Evolutionary conservation across 2,329 filamentous ascomycete species (phyloP).

Genomic region (Apiospora saccharicola): DNA sequence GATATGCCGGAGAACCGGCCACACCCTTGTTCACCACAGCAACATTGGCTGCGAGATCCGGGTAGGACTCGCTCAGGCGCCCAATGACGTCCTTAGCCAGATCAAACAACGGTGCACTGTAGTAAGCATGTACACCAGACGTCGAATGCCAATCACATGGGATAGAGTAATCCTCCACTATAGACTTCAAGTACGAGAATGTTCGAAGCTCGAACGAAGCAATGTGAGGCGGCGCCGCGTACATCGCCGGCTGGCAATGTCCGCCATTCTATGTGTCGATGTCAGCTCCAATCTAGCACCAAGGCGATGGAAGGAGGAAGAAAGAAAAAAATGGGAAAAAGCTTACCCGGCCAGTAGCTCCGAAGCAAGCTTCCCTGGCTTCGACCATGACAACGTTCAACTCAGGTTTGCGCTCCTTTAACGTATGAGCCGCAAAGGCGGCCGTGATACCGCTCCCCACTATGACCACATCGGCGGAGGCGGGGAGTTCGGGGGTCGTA

Average conservation of each 20-base stretch:
- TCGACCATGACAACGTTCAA: slow-evolving; percentile 75
- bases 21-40: slow-evolving; percentile 49
- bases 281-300: background rate
- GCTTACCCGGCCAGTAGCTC: slow-evolving; percentile 80
- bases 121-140: slow-evolving; percentile 70
- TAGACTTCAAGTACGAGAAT: slow-evolving; percentile 63
- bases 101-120: slow-evolving; percentile 61
- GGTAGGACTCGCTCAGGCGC: slow-evolving; percentile 57
- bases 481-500: slow-evolving; percentile 69
- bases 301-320: background rate
- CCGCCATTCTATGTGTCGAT: slow-evolving; percentile 63
- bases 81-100: slow-evolving; percentile 59
- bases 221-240: slow-evolving; percentile 65
- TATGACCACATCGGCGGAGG: slow-evolving; percentile 71
- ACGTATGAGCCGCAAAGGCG: slow-evolving; percentile 71
- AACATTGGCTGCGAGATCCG: slow-evolving; percentile 62
- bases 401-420: slow-evolving; percentile 55
- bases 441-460: slow-evolving; percentile 81
- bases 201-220: slow-evolving; percentile 77
- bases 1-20: slow-evolving; percentile 30
- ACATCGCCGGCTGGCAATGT: slow-evolving; percentile 78
- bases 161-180: slow-evolving; percentile 65
- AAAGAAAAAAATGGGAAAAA: background rate
- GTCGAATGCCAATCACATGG: slow-evolving; percentile 74
- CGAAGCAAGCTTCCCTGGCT: slow-evolving; percentile 81